Percentiles rank a stretch among this genome's conserved stretches.
Conservation (phyloP, 2,329 filamentous ascomycete genomes). For the Cucurbitaria berberidis region DNA sequence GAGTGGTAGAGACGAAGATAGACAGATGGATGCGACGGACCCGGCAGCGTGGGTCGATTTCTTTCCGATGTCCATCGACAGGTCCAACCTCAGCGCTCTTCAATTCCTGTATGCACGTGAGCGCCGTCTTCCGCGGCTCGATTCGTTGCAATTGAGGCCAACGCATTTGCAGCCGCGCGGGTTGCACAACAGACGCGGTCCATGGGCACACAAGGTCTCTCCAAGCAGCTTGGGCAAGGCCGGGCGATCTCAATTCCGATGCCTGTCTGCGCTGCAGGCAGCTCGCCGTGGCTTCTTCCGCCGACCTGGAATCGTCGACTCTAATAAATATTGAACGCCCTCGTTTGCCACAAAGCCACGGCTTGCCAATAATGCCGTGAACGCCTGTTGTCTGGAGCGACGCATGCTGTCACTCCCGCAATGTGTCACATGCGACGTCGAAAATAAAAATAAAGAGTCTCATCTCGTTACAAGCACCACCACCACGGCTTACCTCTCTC, state of each 20-base stretch:
- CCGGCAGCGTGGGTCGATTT: conserved; percentile 26
- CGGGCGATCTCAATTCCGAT: conserved; percentile 13
- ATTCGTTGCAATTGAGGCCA: conserved; percentile 40
- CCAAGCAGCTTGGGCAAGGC: conserved; percentile 10
- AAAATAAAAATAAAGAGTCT: too few relatives aligned
- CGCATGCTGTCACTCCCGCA: not conserved
- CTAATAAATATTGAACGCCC: conserved; percentile 2
- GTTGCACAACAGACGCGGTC: conserved; percentile 33
- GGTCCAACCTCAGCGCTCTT: conserved; percentile 2
- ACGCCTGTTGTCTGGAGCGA: conserved; percentile 5
- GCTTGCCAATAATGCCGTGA: conserved; percentile 2
- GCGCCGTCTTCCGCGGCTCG: conserved; percentile 7
- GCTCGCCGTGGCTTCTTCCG: conserved; percentile 17
- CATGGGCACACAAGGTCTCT: conserved; percentile 10
- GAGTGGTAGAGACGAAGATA: too few relatives aligned
- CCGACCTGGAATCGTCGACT: conserved; percentile 15
- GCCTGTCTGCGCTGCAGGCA: conserved; percentile 7
- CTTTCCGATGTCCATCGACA: conserved; percentile 29
- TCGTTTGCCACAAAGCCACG: not conserved
- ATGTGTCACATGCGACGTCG: not conserved
- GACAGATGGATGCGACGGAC: too few relatives aligned
- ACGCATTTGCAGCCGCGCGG: conserved; percentile 25
- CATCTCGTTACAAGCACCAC: too few relatives aligned
- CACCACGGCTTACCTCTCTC: too few relatives aligned
- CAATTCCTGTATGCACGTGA: conserved; percentile 26